Base-by-base conservation (phyloP, 1,284 basidiomycete genomes). In the Heterobasidion irregulare region DNA sequence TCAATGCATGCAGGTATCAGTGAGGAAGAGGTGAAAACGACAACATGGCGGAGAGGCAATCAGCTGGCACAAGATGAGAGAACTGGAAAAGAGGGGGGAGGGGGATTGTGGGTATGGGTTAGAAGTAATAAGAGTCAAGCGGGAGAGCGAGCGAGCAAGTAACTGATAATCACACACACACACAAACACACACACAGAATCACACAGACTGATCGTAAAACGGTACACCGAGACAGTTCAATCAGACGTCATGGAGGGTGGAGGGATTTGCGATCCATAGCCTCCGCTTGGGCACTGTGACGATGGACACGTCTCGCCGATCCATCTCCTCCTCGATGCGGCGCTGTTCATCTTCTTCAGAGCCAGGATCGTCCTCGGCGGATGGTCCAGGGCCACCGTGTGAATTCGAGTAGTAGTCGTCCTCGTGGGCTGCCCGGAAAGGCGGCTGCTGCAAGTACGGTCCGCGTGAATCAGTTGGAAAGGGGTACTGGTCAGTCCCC, bases 241-340 rank as follows among this genome's bases (percentile, higher is more conserved):
- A 26, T 26, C 26, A 26, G 26, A 36, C 6, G n/a, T 15, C 13
- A 36, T n/a, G 49, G 13, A 32, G 49, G 26, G 33, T n/a, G 36
- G 58, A 53, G 5, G 86, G 86, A 65, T 90, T 90, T 53, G 80
- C 76, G 51, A 90, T 77, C 75, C 80, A 82, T 55, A 91, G 70
- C 63, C 79, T 82, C 60, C 86, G 84, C 65, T 79, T 84, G 33
- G 89, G 88, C 41, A 89, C 82, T 13, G 88, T 90, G 58, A 91
- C 79, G 63, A 90, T 88, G 26, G 85, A 86, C 34, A 91, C 86
- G 59, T 90, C 86, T 54, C 87, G 77, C 62, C 87, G 75, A 44
- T 75, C 80, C 77, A 91, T 87, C 67, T 90, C 88, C 56, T 86
- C 82, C 66, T 90, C 88, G 46, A 90, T 89, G 61, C 80, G 74